These are phyloP conservation scores for Cordyceps javanica DNA, from an alignment of 2,329 filamentous ascomycete genomes.

Conservation along the genomic window DNA sequence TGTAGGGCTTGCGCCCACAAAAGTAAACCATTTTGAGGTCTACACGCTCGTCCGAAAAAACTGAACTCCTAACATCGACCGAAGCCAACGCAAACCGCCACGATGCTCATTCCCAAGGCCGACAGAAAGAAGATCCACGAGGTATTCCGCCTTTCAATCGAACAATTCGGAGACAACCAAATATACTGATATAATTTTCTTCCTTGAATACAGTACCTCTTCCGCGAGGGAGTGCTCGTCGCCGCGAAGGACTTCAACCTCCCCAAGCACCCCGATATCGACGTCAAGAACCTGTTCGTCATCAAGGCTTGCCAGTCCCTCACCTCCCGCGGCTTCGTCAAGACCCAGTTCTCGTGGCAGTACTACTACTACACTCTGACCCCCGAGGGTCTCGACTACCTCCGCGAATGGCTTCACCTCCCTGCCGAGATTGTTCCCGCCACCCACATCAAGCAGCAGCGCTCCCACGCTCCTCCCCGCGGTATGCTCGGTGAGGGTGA, in stretches of 20 bases:
- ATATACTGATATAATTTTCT: slow-evolving; percentile 14
- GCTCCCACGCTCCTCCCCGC: slow-evolving; percentile 94
- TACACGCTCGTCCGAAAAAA: slow-evolving; percentile 29
- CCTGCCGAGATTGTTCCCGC: slow-evolving; percentile 98
- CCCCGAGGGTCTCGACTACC: slow-evolving; percentile 99
- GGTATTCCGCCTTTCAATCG: slow-evolving; percentile 31
- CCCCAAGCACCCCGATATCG: slow-evolving; percentile 94
- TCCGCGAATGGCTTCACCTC: slow-evolving; percentile 99
- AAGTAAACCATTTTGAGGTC: slow-evolving; percentile 39
- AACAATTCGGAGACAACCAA: slow-evolving; percentile 3
- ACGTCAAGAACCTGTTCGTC: slow-evolving; percentile 99
- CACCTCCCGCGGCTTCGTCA: slow-evolving; percentile 95
- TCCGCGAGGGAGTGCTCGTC: slow-evolving; percentile 88
- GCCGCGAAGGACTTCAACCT: slow-evolving; percentile 99
- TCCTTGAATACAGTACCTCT: slow-evolving; percentile 71
- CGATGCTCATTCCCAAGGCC: slow-evolving; percentile 99
- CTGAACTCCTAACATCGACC: slow-evolving; percentile 46
- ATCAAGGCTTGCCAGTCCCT: slow-evolving; percentile 99
- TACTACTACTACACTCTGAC: slow-evolving; percentile 99
- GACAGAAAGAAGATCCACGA: slow-evolving; percentile 99
- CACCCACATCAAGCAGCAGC: slow-evolving; percentile 99
- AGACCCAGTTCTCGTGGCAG: slow-evolving; percentile 99
- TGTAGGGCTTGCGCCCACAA: slow-evolving; percentile 41
- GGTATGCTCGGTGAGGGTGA: slow-evolving; percentile 92
- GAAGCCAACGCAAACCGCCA: slow-evolving; percentile 43